Percentiles rank a stretch among this genome's conserved stretches.
Evolutionary conservation across 2,329 filamentous ascomycete species (phyloP).

Genomic region (Coniella vitis): DNA sequence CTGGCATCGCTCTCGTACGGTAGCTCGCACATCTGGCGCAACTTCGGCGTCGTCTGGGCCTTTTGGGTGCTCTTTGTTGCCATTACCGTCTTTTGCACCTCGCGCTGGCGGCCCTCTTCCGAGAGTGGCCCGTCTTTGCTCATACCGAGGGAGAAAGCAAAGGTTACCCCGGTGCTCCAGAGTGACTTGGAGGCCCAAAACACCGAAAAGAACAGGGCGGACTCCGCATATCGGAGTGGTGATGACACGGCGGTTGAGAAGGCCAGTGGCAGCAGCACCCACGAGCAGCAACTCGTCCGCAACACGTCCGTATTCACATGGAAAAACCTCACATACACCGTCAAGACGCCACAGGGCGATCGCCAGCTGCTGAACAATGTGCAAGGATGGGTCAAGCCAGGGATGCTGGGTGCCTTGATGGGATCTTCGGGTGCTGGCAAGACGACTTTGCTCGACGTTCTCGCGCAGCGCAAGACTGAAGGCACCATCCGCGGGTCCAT

Average conservation of each 20-base stretch:
- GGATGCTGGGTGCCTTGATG: slow-evolving; percentile 74
- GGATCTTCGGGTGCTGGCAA: slow-evolving; percentile 77
- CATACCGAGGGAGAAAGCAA: slow-evolving; percentile 48
- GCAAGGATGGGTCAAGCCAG: slow-evolving; percentile 77
- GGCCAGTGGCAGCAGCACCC: slow-evolving; percentile 11
- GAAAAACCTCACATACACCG: slow-evolving; percentile 51
- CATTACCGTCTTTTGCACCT: slow-evolving; percentile 30
- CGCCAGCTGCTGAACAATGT: slow-evolving; percentile 69
- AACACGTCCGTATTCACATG: slow-evolving; percentile 68
- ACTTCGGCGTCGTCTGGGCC: slow-evolving; percentile 55
- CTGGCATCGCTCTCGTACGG: not conserved
- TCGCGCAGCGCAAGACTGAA: slow-evolving; percentile 73
- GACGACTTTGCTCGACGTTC: slow-evolving; percentile 75
- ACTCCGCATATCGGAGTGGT: slow-evolving; percentile 9
- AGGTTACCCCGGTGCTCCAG: not conserved
- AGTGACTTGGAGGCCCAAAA: slow-evolving; percentile 2
- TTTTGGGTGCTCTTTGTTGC: slow-evolving; percentile 56
- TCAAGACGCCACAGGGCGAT: slow-evolving; percentile 50
- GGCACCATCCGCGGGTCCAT: slow-evolving; percentile 70
- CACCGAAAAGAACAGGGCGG: slow-evolving; percentile 28
- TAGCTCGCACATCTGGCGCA: slow-evolving; percentile 46
- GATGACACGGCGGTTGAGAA: not conserved
- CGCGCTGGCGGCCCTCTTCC: slow-evolving; percentile 1
- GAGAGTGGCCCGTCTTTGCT: slow-evolving; percentile 25
- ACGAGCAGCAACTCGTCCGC: slow-evolving; percentile 37